A percentile compares a stretch with the other conserved stretches of the same genome.
These are phyloP conservation scores for Aspergillus carbonarius DNA, from an alignment of 2,329 filamentous ascomycete species.

Conservation along the genomic window DNA sequence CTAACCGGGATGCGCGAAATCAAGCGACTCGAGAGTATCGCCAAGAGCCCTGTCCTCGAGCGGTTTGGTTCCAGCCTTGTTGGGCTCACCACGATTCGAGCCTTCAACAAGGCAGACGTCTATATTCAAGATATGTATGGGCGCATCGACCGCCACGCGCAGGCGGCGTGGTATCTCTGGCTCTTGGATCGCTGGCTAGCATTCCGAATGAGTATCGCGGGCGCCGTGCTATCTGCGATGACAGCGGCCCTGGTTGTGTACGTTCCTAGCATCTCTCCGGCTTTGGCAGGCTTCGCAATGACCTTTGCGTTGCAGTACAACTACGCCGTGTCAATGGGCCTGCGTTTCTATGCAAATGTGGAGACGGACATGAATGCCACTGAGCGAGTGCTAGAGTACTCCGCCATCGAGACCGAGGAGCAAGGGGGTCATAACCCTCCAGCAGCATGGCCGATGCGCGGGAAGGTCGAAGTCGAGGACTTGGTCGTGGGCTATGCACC, in stretches of 20 bases:
- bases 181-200: constrained; percentile 76
- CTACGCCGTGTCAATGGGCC: constrained; percentile 63
- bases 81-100: constrained; percentile 73
- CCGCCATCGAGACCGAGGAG: constrained; percentile 65
- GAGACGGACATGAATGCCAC: constrained; percentile 78
- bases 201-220: constrained; percentile 71
- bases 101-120: constrained; percentile 65
- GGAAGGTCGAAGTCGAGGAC: constrained; percentile 68
- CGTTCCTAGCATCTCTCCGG: constrained; percentile 62
- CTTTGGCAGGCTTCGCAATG: constrained; percentile 73
- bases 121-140: constrained; percentile 69
- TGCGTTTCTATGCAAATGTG: constrained; percentile 67
- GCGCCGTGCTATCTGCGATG: constrained; percentile 65
- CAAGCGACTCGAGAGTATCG: constrained; percentile 69
- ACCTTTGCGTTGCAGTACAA: constrained; percentile 73
- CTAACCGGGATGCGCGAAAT: constrained; percentile 60
- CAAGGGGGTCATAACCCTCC: constrained; percentile 62
- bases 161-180: constrained; percentile 66
- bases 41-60: constrained; percentile 76
- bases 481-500: constrained; percentile 70
- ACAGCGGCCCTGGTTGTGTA: constrained; percentile 66
- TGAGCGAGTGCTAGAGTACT: constrained; percentile 74
- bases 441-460: constrained; percentile 72
- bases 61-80: constrained; percentile 71
- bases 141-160: constrained; percentile 66